Evolutionary conservation across 176 grass and related monocot genomes (phyloP), one percentile per base, ranked within the genome.

Genomic region (Metroxylon sagu): DNA sequence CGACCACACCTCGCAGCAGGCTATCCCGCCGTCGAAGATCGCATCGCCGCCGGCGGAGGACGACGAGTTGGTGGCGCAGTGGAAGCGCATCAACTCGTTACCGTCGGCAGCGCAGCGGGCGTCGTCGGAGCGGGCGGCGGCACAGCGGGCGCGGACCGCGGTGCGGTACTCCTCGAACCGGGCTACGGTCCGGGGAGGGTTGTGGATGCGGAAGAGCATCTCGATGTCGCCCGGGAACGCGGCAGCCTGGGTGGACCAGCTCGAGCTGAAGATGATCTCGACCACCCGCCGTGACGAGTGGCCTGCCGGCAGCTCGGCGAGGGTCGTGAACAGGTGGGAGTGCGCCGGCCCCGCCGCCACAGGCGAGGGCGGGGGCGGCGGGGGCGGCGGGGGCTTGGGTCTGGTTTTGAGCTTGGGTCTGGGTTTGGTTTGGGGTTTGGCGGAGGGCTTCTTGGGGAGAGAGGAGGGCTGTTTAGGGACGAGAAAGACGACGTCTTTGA

Each of bases 191-290:
- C 83, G 83, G 30, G 77, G 57, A 4, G 87, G 77, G 64, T 81
- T 90, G 80, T 90, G 90, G 18, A 95, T 83, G 49, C 90, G 86
- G 74, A 95, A 95, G 73, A 95, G 72, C 86, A 90, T 90, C 83
- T 95, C 86, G 60, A 95, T 85, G 66, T 76, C 76, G 17, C 86
- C 86, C 2, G 90, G 27, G 26, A 89, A 95, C 48, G 52, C 65
- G 25, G 65, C 50, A n/a, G 65, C 65, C 3, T 1, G 16, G 27
- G 12, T n/a, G 27, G 84, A 76, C 91, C 91, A 90, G 29, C 86
- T 87, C 10, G 91, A 90, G 23, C 78, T 71, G 59, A 95, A 95
- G 71, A 95, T 95, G 49, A 95, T 89, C 90, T 95, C 80, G 48
- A 95, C 86, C 48, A 95, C 91, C 61, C 82, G 83, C 25, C 86